Base-by-base conservation (phyloP, 2,329 filamentous ascomycete genomes). In the Alternaria hordeiaustralica region DNA sequence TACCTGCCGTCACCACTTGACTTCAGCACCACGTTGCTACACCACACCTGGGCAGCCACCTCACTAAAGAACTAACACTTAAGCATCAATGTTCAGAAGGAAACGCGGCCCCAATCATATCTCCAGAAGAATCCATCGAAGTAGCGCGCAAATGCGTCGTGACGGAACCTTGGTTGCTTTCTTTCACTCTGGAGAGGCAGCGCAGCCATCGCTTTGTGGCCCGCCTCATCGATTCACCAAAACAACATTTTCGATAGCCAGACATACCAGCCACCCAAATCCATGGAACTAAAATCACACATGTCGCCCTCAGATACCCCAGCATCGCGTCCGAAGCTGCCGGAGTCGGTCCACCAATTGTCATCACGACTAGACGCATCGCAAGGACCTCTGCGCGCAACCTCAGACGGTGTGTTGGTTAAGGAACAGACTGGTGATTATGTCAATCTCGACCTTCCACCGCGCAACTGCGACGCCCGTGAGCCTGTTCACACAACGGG, bases 401-500 rank as follows among this genome's bases (percentile, higher is more conserved):
- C 58, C 8, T 28, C 60, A 25, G 60, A 67, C 18, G 54, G 64
- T 18, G 49, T 57, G 2, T 23, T 69, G 21, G 20, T 62, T 7
- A 20, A 58, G 1, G 65, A 69, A 43, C 54, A 50, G 4, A 61
- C 67, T 8, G 60, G 60, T 15, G 53, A 64, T 33, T 61, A 61
- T 44, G 23, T 69, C n/a, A n/a, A 61, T 9, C 60, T 67, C 23
- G 58, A 58, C 3, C 54, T 36, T 4, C 65, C 64, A 0, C 49
- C 30, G 18, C 45, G 61, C 50, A 55, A 41, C n/a, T 6, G 5
- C 6, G 56, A 59, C 13, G 41, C 57, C 8, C 58, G 43, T 43
- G 30, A 61, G n/a, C 43, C 33, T 2, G 41, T 3, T 0, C 18
- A 2, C 15, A 18, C 15, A 15, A 43, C 6, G 7, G 2, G 18